phyloP scores from a whole-genome alignment of 2,329 filamentous ascomycete genomes.

The Fonsecaea multimorphosa region DNA sequence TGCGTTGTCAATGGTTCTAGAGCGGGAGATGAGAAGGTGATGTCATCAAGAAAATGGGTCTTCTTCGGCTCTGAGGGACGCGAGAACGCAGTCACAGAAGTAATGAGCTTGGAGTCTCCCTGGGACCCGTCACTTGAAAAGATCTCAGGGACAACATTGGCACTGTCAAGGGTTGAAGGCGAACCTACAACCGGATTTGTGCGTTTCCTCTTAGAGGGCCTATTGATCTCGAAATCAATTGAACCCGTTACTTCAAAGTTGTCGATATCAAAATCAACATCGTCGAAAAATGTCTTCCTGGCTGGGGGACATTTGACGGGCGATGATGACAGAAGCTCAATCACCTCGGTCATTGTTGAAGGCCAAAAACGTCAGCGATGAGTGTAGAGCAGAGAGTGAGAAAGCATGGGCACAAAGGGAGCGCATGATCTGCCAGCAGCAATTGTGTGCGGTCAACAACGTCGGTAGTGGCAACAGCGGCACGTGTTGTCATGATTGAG shows the following conservation, averaged over 20 bases:
- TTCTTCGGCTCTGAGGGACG: not conserved
- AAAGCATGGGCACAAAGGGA: not conserved
- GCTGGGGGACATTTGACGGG: slow-evolving; percentile 10
- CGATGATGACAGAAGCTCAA: slow-evolving; percentile 31
- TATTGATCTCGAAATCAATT: slow-evolving; percentile 28
- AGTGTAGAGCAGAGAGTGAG: not conserved
- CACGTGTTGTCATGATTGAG: not conserved
- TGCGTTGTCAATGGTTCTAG: slow-evolving; percentile 38
- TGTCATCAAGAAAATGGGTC: slow-evolving; percentile 46
- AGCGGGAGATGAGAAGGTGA: slow-evolving; percentile 52
- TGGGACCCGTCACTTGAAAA: slow-evolving; percentile 30
- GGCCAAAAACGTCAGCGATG: not conserved
- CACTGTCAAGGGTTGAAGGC: not conserved
- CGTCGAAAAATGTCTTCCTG: not conserved
- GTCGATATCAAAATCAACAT: slow-evolving; percentile 42
- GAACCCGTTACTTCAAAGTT: slow-evolving; percentile 37
- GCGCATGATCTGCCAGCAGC: not conserved
- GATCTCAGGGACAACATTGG: slow-evolving; percentile 14
- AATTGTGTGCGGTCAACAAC: not conserved
- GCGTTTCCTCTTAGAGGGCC: slow-evolving; percentile 44
- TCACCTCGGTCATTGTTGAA: slow-evolving; percentile 26
- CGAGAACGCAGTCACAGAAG: not conserved
- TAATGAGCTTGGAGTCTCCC: not conserved
- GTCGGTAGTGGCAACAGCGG: not conserved
- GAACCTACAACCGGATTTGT: slow-evolving; percentile 33